These are phyloP conservation scores for Neoboletus brunneissimus DNA, from an alignment of 768 basidiomycete genomes.

Conservation along the genomic window DNA sequence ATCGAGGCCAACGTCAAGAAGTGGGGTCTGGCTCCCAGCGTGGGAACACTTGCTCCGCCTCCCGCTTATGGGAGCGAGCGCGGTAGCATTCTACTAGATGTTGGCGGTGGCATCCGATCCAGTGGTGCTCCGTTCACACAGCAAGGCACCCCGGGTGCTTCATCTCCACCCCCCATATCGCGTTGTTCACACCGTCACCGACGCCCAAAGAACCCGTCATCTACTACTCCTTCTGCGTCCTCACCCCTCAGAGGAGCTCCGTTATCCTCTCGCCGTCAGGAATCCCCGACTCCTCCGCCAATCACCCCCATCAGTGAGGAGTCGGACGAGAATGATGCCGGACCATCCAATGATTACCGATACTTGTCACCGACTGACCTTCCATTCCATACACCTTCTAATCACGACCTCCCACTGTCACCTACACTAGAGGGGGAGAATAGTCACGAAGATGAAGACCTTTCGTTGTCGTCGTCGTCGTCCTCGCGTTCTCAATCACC, in stretches of 20 bases:
- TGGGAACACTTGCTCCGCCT: constrained; percentile 95
- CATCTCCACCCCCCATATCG: constrained; percentile 44
- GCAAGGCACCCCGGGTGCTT: constrained; percentile 44
- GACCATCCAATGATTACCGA: constrained; percentile 47
- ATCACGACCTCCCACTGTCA: constrained; percentile 47
- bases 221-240: constrained; percentile 45
- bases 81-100: constrained; percentile 92
- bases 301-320: constrained; percentile 77
- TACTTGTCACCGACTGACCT: constrained; percentile 64
- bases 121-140: constrained; percentile 43
- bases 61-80: constrained; percentile 97
- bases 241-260: constrained; percentile 64
- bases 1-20: constrained; percentile 99
- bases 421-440: constrained; percentile 23
- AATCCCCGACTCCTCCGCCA: constrained; percentile 59
- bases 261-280: constrained; percentile 39
- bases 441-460: constrained; percentile 24
- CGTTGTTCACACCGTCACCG: constrained; percentile 59
- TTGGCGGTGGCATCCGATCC: constrained; percentile 47
- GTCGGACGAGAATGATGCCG: constrained; percentile 46
- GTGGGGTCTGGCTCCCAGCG: constrained; percentile 97
- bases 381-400: constrained; percentile 55
- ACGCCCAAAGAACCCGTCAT: constrained; percentile 43
- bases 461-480: constrained; percentile 27
- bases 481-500: constrained; percentile 59